phyloP scores from a whole-genome alignment of 495 filamentous ascomycete species.

The Aspergillus campestris region DNA sequence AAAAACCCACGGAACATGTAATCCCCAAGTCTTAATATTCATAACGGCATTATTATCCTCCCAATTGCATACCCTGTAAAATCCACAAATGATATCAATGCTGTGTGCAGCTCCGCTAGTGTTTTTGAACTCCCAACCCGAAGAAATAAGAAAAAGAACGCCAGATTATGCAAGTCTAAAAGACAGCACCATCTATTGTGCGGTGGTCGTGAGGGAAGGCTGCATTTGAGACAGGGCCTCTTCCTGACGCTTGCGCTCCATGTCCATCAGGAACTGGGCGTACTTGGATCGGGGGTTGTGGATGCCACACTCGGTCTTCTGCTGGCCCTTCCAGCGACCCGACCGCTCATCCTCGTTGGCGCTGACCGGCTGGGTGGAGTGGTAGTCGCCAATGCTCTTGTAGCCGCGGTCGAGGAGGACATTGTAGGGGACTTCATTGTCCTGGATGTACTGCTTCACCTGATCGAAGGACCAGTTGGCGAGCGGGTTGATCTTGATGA shows the following conservation, averaged over 20 bases:
- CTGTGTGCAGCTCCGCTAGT: slow-evolving; percentile 14
- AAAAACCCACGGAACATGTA: too few species aligned
- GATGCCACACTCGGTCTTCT: slow-evolving; percentile 96
- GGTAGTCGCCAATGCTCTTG: slow-evolving; percentile 97
- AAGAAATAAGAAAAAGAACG: slow-evolving; percentile 6
- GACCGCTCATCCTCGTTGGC: slow-evolving; percentile 95
- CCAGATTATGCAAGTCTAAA: slow-evolving; percentile 14
- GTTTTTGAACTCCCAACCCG: slow-evolving; percentile 3
- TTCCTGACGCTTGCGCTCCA: slow-evolving; percentile 65
- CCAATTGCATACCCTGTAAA: slow-evolving; percentile 2
- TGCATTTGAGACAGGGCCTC: slow-evolving; percentile 44
- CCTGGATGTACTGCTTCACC: slow-evolving; percentile 77
- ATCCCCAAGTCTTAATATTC: neutral
- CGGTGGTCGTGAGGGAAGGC: slow-evolving; percentile 21
- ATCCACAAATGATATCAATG: slow-evolving; percentile 7
- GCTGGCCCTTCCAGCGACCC: slow-evolving; percentile 89
- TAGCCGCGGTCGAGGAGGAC: slow-evolving; percentile 82
- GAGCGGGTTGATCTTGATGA: slow-evolving; percentile 98
- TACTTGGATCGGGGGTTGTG: slow-evolving; percentile 95
- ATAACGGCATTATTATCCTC: slow-evolving; percentile 10
- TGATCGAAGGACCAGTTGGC: slow-evolving; percentile 92
- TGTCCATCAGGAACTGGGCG: slow-evolving; percentile 68
- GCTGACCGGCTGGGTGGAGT: slow-evolving; percentile 84
- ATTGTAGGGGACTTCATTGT: slow-evolving; percentile 90
- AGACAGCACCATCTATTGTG: slow-evolving; percentile 14